Evolutionary conservation across 2,329 filamentous ascomycete species (phyloP).

Genomic region (Albifimbria verrucaria): DNA sequence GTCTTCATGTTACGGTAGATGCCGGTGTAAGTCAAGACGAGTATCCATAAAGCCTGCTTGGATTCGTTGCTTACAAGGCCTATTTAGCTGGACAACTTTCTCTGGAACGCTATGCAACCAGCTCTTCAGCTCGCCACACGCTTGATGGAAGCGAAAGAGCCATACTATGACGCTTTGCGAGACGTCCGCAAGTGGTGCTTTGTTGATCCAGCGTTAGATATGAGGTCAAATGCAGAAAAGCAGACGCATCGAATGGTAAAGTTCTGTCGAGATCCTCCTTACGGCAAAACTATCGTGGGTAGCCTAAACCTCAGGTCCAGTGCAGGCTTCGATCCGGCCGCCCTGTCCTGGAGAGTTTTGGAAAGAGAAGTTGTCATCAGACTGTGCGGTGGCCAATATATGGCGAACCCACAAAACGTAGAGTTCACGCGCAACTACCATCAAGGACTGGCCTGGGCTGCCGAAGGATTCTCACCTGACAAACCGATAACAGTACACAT

Average conservation of each 20-base stretch:
- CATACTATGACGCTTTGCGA: slow-evolving; percentile 16
- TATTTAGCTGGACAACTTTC: slow-evolving; percentile 15
- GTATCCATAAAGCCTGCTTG: too few relatives aligned
- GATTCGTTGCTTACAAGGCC: too few relatives aligned
- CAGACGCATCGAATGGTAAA: neutral
- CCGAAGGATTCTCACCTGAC: neutral
- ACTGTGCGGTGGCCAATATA: neutral
- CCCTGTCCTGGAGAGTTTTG: neutral
- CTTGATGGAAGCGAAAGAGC: slow-evolving; percentile 14
- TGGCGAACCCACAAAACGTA: neutral
- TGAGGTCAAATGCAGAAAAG: neutral
- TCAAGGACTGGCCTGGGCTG: neutral
- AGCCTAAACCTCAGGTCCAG: neutral
- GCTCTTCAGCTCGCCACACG: slow-evolving; percentile 21
- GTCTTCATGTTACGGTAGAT: too few relatives aligned
- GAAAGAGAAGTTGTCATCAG: neutral
- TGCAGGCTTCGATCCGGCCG: neutral
- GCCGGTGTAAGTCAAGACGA: too few relatives aligned
- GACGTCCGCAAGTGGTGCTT: slow-evolving; percentile 20
- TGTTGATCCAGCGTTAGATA: slow-evolving; percentile 10
- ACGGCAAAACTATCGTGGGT: neutral
- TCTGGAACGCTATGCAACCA: slow-evolving; percentile 26
- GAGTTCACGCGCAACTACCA: neutral
- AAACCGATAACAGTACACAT: slow-evolving; percentile 6
- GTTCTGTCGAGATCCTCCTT: neutral